phyloP scores from a whole-genome alignment of 352 stramenopile genomes.

The Pythium dissimile region DNA sequence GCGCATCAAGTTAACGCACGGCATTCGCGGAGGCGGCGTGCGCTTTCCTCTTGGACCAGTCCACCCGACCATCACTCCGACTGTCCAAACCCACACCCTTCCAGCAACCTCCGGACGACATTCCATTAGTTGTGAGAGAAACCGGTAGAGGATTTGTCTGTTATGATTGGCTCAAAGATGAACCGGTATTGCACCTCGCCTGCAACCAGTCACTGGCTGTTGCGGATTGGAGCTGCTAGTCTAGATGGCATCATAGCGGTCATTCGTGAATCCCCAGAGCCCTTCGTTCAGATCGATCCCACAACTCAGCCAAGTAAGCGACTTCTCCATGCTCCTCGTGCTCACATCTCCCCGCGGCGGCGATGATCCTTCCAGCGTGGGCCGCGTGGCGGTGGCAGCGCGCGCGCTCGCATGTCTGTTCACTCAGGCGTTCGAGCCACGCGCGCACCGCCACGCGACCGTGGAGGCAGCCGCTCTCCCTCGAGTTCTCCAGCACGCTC shows the following conservation, averaged over 20 bases:
- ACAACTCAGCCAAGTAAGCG: conserved; percentile 40
- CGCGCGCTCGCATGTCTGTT: conserved; percentile 11
- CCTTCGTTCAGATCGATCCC: conserved; percentile 39
- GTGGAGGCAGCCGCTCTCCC: conserved; percentile 53
- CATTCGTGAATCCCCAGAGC: conserved; percentile 34
- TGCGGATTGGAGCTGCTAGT: not conserved
- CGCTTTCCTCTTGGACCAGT: not conserved
- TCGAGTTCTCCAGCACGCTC: not conserved
- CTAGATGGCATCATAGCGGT: not conserved
- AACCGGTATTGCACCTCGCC: not conserved
- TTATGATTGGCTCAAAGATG: conserved; percentile 15
- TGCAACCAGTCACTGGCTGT: conserved; percentile 19
- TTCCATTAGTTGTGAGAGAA: too few species aligned
- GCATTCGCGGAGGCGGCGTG: too few species aligned
- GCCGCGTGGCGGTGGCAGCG: conserved; percentile 14
- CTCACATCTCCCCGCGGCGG: conserved; percentile 1
- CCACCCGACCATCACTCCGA: conserved; percentile 27
- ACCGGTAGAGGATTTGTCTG: not conserved
- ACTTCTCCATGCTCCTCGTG: not conserved
- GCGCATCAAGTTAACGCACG: too few species aligned
- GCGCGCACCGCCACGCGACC: conserved; percentile 37
- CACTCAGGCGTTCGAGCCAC: conserved; percentile 11
- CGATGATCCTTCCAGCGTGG: conserved; percentile 15
- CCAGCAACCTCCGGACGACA: conserved; percentile 13
- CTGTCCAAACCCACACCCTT: conserved; percentile 3